Evolutionary conservation across 2,329 filamentous ascomycete genomes (phyloP).

Genomic region (Mycocentrospora acerina): DNA sequence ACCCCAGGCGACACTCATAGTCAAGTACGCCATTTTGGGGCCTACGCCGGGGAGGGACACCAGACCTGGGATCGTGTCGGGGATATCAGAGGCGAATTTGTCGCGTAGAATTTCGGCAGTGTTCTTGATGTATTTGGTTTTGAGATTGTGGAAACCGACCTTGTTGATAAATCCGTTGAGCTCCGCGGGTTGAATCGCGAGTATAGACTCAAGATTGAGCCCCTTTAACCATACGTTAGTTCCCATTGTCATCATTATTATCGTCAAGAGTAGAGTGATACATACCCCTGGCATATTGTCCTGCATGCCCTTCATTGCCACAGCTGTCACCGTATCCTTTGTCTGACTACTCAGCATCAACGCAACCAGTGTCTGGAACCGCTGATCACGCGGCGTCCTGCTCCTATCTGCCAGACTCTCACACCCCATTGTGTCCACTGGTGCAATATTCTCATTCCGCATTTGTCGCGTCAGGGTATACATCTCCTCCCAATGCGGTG

Average conservation of each 20-base stretch:
- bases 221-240: no score
- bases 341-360: slow-evolving; percentile 93
- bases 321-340: slow-evolving; percentile 86
- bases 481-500: slow-evolving; percentile 79
- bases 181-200: slow-evolving; percentile 66
- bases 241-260: slow-evolving; percentile 8
- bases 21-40: slow-evolving; percentile 93
- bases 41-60: slow-evolving; percentile 82
- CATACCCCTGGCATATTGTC: slow-evolving; percentile 64
- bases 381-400: slow-evolving; percentile 57
- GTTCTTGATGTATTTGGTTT: slow-evolving; percentile 80
- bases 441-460: slow-evolving; percentile 70
- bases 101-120: slow-evolving; percentile 73
- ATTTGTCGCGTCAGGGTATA: slow-evolving; percentile 78
- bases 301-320: slow-evolving; percentile 77
- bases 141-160: slow-evolving; percentile 94
- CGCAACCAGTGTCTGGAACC: slow-evolving; percentile 83
- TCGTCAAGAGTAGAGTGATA: background rate
- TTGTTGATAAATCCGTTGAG: slow-evolving; percentile 77
- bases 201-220: slow-evolving; percentile 74
- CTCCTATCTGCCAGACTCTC: slow-evolving; percentile 67
- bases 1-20: slow-evolving; percentile 75
- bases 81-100: slow-evolving; percentile 73
- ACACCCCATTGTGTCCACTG: slow-evolving; percentile 98
- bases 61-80: slow-evolving; percentile 72